These are phyloP conservation scores for Hymenoscyphus salicellus DNA, from an alignment of 2,329 filamentous ascomycete species.

Conservation along the genomic window DNA sequence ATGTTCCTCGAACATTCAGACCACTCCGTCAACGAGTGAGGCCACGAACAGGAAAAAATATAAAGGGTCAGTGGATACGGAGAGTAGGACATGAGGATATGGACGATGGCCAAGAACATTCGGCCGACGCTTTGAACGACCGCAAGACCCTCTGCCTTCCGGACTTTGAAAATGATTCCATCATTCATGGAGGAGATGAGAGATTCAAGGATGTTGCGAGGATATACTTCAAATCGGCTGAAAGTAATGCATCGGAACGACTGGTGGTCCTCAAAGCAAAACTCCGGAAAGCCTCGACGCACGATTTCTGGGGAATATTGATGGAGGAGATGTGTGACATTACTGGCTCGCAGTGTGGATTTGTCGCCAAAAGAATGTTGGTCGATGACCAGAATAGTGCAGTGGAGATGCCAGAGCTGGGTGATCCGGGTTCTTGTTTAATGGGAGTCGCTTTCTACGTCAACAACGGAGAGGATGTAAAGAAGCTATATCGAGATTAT, in stretches of 20 bases:
- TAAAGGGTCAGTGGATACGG: conserved; percentile 13
- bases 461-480: conserved; percentile 54
- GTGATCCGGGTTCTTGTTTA: conserved; percentile 59
- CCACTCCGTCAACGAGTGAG: conserved; percentile 28
- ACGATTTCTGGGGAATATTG: conserved; percentile 62
- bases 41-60: conserved; percentile 15
- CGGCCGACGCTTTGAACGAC: conserved; percentile 25
- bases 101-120: conserved; percentile 16
- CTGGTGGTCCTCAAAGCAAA: conserved; percentile 57
- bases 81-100: conserved; percentile 20
- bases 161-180: conserved; percentile 24
- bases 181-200: conserved; percentile 32
- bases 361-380: conserved; percentile 63
- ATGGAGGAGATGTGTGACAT: conserved; percentile 63
- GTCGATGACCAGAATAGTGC: conserved; percentile 56
- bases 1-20: conserved; percentile 27
- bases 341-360: conserved; percentile 63
- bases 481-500: conserved; percentile 55
- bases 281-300: conserved; percentile 50
- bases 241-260: conserved; percentile 60
- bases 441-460: conserved; percentile 66
- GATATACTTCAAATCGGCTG: conserved; percentile 44
- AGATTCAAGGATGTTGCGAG: conserved; percentile 31
- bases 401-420: conserved; percentile 59
- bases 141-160: conserved; percentile 34